Base-by-base conservation (phyloP, 441 rosid species). In the Metrosideros polymorpha region DNA sequence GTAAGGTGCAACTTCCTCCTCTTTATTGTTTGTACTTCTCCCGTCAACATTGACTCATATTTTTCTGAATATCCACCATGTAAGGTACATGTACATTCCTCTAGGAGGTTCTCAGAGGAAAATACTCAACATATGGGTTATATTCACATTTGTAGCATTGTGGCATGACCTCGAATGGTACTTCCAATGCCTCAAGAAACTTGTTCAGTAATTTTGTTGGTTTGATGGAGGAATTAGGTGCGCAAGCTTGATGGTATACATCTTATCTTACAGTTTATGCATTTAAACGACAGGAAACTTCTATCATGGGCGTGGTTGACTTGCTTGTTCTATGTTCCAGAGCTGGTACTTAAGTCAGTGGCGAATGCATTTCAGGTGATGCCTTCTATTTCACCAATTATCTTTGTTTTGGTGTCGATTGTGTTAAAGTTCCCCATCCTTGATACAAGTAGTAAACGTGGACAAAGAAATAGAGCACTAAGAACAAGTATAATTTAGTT, bases 161-260 rank as follows among this genome's bases (percentile, higher is more conserved):
- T 97, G 99, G 99, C 99, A 97, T 90, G 99, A 97, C 91, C 91
- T 97, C 45, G 99, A 97, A 89, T 97, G 99, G 99, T 97, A 97
- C 83, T 54, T 56, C 51, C 51, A 19, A 66, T 89, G 87, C 87
- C 43, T 59, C 19, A 53, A 18, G 24, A 49, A 27, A 63, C 59
- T 27, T 82, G 52, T 66, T 35, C 79, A 22, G 15, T 82, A 39
- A 29, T 57, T 51, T 84, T 54, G 19, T 43, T 85, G 53, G 17
- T 83, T 42, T 77, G 55, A 85, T 88, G 39, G 82, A 54, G 85
- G 86, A 47, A 88, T 39, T 55, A 52, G 53, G 30, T 82, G 79
- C 82, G 29, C 82, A 52, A 66, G 77, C 54, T 45, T 50, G 49
- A 85, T 61, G 27, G 82, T 45, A 54, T 84, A 45, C 82, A 75